phyloP scores from a whole-genome alignment of 2,329 filamentous ascomycete genomes.

The Fusarium sororula region DNA sequence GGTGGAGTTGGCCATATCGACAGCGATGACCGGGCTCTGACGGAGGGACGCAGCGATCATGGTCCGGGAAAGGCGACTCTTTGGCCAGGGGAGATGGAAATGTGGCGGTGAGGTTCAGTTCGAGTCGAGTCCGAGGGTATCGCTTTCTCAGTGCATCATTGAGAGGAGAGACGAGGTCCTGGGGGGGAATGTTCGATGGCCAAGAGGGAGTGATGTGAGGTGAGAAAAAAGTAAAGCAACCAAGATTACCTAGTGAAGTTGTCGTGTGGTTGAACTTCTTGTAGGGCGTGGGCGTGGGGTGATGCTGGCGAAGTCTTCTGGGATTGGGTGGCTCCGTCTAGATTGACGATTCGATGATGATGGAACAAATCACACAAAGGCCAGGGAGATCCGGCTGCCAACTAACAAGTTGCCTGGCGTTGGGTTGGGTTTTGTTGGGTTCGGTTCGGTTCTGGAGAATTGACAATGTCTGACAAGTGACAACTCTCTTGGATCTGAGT shows the following conservation, averaged over 20 bases:
- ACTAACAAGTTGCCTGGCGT: background rate
- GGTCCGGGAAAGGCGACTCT: constrained; percentile 13
- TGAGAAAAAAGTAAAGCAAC: background rate
- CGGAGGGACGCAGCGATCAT: constrained; percentile 31
- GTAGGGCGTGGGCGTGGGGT: constrained; percentile 23
- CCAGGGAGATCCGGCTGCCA: constrained; percentile 13
- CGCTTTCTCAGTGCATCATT: constrained; percentile 36
- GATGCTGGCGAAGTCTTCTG: constrained; percentile 13
- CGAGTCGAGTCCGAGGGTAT: constrained; percentile 2
- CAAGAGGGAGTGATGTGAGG: background rate
- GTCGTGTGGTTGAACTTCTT: constrained; percentile 7
- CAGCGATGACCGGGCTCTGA: constrained; percentile 30
- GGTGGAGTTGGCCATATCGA: constrained; percentile 33
- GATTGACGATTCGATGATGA: constrained; percentile 24
- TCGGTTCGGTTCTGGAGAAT: constrained; percentile 1
- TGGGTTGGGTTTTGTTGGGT: background rate
- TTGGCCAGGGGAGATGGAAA: constrained; percentile 11
- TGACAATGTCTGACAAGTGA: constrained; percentile 25
- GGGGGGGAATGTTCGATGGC: background rate
- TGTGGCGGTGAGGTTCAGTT: constrained; percentile 25
- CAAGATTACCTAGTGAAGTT: constrained; percentile 1
- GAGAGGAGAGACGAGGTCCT: constrained; percentile 5
- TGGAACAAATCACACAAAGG: constrained; percentile 8
- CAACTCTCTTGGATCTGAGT: constrained; percentile 22
- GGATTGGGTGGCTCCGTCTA: constrained; percentile 14